Evolutionary conservation across 495 filamentous ascomycete genomes (phyloP), one percentile per base, ranked within the genome.

Genomic region (Penicillium maclennaniae): DNA sequence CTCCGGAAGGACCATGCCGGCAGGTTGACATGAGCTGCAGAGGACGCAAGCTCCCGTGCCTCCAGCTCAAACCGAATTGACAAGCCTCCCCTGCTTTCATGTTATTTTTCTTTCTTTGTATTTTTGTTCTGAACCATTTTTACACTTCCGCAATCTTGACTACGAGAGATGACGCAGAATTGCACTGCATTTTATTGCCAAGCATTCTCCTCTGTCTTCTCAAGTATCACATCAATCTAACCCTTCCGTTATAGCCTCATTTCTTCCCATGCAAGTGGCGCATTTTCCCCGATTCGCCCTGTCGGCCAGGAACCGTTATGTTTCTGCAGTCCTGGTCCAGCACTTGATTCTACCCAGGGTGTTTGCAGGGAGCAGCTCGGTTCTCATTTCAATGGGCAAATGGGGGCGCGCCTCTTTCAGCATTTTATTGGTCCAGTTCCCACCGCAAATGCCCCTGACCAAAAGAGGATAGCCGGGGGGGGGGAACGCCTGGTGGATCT

Each of bases 211-310:
- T 41, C 17, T 10, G 6, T 25, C 37, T 14, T 49, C 17, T 15
- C 15, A 2, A 41, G 1, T n/a, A n/a, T 17, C 9, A 21, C 31
- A 34, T 21, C 7, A n/a, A 4, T 38, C 47, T n/a, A n/a, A 10
- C 20, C 12, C 9, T 16, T 3, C 9, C 25, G 0, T 23, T 31
- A 4, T 10, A 23, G 43, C 25, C 25, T 43, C n/a, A 28, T 16
- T 27, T 17, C 40, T 46, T 38, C 46, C 20, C 16, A 43, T 15
- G 15, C 19, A 8, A 36, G 7, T 12, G 15, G 19, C 43, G 31
- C 45, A 63, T 61, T 53, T 53, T 66, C 58, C 53, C 58, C 63
- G 60, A 66, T 56, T 66, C 52, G 55, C 55, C 31, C 49, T 49
- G 31, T 16, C 38, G 45, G 48, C 49, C 55, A 61, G 54, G 54